Percentiles rank a stretch among this genome's conserved stretches.
Conservation (phyloP, 208 protist genomes). For the Wallacemonas sp. region DNA sequence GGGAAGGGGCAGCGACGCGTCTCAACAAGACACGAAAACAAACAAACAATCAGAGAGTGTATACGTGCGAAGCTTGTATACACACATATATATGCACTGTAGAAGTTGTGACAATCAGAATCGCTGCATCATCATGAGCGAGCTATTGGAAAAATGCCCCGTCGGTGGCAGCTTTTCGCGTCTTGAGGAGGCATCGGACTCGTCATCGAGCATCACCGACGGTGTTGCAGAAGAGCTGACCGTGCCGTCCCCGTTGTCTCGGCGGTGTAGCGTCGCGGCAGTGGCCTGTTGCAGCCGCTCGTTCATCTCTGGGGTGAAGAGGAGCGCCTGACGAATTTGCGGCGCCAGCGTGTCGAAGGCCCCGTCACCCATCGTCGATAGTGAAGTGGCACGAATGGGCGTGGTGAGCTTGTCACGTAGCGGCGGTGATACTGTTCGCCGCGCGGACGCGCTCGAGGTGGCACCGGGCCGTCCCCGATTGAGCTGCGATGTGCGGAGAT, state of each 20-base stretch:
- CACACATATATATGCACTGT: too few relatives aligned
- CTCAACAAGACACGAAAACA: background rate
- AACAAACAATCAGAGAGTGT: background rate
- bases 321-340: slow-evolving; percentile 35
- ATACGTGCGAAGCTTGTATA: background rate
- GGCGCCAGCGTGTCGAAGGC: slow-evolving; percentile 38
- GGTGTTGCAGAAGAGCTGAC: background rate
- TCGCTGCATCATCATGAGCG: background rate
- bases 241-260: background rate
- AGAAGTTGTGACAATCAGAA: background rate
- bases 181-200: background rate
- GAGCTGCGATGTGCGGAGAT: slow-evolving; percentile 15
- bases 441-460: background rate
- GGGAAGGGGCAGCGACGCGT: too few relatives aligned
- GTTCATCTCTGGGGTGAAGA: slow-evolving; percentile 37
- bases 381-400: too few relatives aligned
- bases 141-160: background rate
- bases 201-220: background rate
- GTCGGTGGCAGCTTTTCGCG: background rate
- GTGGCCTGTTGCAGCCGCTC: slow-evolving; percentile 29
- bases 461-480: background rate
- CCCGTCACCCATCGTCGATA: slow-evolving; percentile 5
- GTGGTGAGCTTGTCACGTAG: background rate
- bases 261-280: slow-evolving; percentile 9
- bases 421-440: background rate